Percentiles rank a stretch among this genome's conserved stretches.
Conservation (phyloP, 116 monocot species). For the Iris pallida region DNA sequence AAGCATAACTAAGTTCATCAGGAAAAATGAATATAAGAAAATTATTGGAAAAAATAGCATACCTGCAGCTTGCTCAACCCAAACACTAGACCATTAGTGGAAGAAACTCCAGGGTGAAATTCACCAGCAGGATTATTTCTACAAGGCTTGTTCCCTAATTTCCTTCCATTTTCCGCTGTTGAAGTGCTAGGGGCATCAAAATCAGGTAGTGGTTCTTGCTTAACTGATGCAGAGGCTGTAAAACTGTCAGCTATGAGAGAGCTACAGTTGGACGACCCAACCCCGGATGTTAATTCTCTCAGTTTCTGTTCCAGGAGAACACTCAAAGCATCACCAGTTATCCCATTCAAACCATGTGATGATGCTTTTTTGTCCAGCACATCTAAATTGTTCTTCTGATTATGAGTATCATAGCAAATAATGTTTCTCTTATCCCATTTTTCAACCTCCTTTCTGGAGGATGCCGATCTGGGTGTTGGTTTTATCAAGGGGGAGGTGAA, state of each 20-base stretch:
- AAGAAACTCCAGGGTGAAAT: conserved; percentile 17
- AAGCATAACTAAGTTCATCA: too few relatives aligned
- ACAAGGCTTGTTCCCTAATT: too few relatives aligned
- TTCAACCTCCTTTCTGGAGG: conserved; percentile 20
- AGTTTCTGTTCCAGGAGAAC: conserved; percentile 73
- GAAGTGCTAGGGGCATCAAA: conserved; percentile 4
- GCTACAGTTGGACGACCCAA: conserved; percentile 21
- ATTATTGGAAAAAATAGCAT: conserved; percentile 10
- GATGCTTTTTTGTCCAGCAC: conserved; percentile 15
- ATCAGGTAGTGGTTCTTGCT: conserved; percentile 19
- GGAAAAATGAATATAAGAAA: too few relatives aligned
- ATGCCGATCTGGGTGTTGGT: conserved; percentile 13
- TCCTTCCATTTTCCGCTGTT: conserved; percentile 2
- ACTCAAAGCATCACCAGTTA: conserved; percentile 65
- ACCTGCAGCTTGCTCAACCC: conserved; percentile 29
- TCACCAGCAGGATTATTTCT: neutral
- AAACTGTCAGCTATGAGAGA: conserved; percentile 15
- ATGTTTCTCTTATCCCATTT: conserved; percentile 26
- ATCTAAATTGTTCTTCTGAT: conserved; percentile 18
- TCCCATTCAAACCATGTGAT: conserved; percentile 25
- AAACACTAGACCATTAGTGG: conserved; percentile 19
- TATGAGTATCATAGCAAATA: conserved; percentile 12
- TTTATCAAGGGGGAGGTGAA: conserved; percentile 80
- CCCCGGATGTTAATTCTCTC: conserved; percentile 46
- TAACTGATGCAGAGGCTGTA: conserved; percentile 13